Conservation (phyloP, 1,139 yeast species). For the Citeromyces siamensis region DNA sequence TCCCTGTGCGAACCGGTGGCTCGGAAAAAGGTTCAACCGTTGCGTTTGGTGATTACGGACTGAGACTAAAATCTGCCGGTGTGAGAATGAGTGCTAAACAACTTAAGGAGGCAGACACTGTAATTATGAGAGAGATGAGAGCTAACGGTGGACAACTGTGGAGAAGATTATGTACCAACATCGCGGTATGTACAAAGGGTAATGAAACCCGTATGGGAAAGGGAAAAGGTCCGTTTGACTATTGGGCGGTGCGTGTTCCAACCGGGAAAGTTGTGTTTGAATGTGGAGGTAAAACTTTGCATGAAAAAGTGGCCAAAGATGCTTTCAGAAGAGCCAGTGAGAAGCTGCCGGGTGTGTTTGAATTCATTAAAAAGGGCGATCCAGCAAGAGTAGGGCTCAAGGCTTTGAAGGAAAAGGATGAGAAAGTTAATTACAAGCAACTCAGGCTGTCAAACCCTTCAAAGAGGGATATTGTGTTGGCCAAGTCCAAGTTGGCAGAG, state of each 20-base stretch:
- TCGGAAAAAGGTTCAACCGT: conserved; percentile 79
- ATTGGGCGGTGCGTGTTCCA: conserved; percentile 95
- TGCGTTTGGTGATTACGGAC: conserved; percentile 74
- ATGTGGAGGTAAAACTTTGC: conserved; percentile 64
- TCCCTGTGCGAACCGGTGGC: conserved; percentile 91
- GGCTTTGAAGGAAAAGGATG: conserved; percentile 24
- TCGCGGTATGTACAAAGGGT: conserved; percentile 93
- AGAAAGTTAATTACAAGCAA: conserved; percentile 41
- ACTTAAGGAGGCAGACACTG: conserved; percentile 82
- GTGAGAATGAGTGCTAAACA: conserved; percentile 82
- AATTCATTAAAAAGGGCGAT: conserved; percentile 60
- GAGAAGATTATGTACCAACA: conserved; percentile 73
- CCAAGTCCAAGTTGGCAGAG: conserved; percentile 22
- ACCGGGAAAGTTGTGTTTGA: conserved; percentile 92
- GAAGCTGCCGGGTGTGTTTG: conserved; percentile 87
- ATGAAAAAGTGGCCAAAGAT: conserved; percentile 84
- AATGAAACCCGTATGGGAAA: conserved; percentile 99
- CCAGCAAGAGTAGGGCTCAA: conserved; percentile 64
- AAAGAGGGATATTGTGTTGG: conserved; percentile 26
- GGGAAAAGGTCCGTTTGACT: conserved; percentile 96
- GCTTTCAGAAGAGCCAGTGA: conserved; percentile 87
- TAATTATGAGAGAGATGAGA: conserved; percentile 72
- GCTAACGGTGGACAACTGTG: conserved; percentile 56
- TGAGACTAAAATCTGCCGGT: conserved; percentile 82
- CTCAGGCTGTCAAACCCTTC: conserved; percentile 50